These are phyloP conservation scores for Blastocystis sp. DNA, from an alignment of 352 stramenopile species.

Conservation along the genomic window DNA sequence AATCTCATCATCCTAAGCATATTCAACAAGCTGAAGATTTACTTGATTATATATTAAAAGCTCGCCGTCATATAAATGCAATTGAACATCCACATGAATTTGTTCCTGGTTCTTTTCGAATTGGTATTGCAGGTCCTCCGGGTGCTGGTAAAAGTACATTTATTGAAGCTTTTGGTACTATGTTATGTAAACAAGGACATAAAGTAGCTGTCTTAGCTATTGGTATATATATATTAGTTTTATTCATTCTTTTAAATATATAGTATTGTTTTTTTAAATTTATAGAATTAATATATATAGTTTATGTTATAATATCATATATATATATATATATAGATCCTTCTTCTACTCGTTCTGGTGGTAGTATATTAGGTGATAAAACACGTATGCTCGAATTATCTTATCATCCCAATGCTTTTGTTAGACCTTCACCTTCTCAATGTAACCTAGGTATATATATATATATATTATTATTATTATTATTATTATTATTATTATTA, in stretches of 20 bases:
- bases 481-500: conserved; percentile 39
- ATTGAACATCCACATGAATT: conserved; percentile 29
- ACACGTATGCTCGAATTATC: conserved; percentile 82
- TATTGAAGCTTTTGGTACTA: conserved; percentile 74
- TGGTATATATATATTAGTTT: too few relatives aligned
- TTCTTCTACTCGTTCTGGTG: conserved; percentile 72
- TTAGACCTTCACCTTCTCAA: conserved; percentile 66
- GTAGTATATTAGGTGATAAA: conserved; percentile 89
- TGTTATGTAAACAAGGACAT: conserved; percentile 57
- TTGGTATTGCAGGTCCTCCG: conserved; percentile 68
- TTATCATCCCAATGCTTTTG: conserved; percentile 66
- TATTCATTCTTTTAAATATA: too few relatives aligned
- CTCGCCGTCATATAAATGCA: conserved; percentile 39
- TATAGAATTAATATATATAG: conserved; percentile 3
- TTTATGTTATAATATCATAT: too few relatives aligned
- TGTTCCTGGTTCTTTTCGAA: conserved; percentile 50
- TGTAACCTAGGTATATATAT: too few relatives aligned
- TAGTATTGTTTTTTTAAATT: conserved; percentile 4
- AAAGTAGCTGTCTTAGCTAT: conserved; percentile 79
- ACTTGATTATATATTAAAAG: conserved; percentile 55
- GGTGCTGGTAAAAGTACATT: conserved; percentile 89
- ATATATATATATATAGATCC: too few relatives aligned
- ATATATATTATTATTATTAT: conserved; percentile 54
- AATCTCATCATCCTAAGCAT: conserved; percentile 13
- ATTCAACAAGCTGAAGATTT: conserved; percentile 58